Evolutionary conservation across 2,329 filamentous ascomycete species (phyloP).

Genomic region (Penicillium sp.): DNA sequence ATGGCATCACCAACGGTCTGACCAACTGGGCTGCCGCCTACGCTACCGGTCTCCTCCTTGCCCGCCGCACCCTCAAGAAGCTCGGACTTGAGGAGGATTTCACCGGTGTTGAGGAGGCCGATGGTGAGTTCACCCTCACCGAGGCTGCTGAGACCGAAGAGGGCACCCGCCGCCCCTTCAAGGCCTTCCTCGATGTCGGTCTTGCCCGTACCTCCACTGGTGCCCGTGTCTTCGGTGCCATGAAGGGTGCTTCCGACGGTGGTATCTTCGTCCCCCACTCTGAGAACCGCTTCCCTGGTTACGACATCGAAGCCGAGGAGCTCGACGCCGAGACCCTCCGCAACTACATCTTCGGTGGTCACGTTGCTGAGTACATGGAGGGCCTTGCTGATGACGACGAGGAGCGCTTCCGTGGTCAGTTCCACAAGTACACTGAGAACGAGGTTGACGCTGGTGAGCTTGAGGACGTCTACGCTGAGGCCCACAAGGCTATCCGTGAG

Average conservation of each 20-base stretch:
- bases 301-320: conserved; percentile 96
- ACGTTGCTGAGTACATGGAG: conserved; percentile 99
- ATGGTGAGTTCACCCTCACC: conserved; percentile 94
- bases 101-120: conserved; percentile 92
- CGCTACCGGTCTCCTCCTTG: conserved; percentile 93
- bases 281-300: conserved; percentile 99
- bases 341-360: conserved; percentile 98
- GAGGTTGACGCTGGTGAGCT: conserved; percentile 95
- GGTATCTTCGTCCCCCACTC: conserved; percentile 97
- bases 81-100: conserved; percentile 93
- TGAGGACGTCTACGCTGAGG: conserved; percentile 94
- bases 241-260: conserved; percentile 99
- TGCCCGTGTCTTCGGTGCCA: conserved; percentile 97
- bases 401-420: conserved; percentile 99
- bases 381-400: conserved; percentile 98
- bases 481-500: conserved; percentile 95
- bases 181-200: conserved; percentile 98
- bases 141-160: conserved; percentile 91
- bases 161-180: conserved; percentile 92
- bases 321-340: conserved; percentile 95
- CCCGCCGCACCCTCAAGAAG: conserved; percentile 96
- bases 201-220: conserved; percentile 96
- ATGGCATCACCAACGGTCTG: conserved; percentile 96
- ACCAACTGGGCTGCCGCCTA: conserved; percentile 99
- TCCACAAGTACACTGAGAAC: conserved; percentile 96